Percentiles rank a stretch among this genome's conserved stretches.
Evolutionary conservation across 2,329 filamentous ascomycete species (phyloP).

Genomic region (Phoma herbarum): DNA sequence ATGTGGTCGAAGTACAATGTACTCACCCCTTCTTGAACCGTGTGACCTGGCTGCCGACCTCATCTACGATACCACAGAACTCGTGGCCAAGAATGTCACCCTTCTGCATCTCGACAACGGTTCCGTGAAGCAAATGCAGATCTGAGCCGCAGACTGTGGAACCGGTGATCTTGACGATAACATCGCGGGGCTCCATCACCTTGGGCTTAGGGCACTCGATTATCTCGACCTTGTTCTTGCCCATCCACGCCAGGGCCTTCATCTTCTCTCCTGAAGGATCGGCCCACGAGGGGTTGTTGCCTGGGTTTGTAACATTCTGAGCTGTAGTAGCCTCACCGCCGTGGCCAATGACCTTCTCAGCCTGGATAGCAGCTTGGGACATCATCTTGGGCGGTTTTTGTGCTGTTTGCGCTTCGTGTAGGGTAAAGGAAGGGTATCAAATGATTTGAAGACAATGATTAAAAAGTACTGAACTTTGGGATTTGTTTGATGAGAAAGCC

Average conservation of each 20-base stretch:
- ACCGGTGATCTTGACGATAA: conserved; percentile 80
- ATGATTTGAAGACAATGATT: background rate
- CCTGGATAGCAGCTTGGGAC: conserved; percentile 67
- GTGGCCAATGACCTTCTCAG: conserved; percentile 75
- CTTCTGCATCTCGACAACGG: conserved; percentile 60
- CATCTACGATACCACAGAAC: conserved; percentile 61
- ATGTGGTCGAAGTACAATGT: background rate
- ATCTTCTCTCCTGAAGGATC: conserved; percentile 68
- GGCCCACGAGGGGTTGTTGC: conserved; percentile 44
- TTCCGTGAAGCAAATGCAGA: conserved; percentile 63
- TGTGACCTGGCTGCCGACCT: conserved; percentile 55
- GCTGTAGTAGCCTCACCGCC: conserved; percentile 68
- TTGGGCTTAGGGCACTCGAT: conserved; percentile 74
- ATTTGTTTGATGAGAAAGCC: background rate
- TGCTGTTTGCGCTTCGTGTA: conserved; percentile 8
- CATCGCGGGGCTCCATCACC: conserved; percentile 76
- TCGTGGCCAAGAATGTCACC: conserved; percentile 63
- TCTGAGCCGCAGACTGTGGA: conserved; percentile 70
- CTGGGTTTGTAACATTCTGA: conserved; percentile 76
- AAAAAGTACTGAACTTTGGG: conserved; percentile 1
- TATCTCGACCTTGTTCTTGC: conserved; percentile 79
- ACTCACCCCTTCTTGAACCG: conserved; percentile 54
- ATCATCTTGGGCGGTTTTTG: conserved; percentile 39
- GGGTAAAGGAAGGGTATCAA: conserved; percentile 16
- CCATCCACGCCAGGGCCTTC: conserved; percentile 83